Evolutionary conservation across 805 yeast genomes (phyloP).

Genomic region (Naumovozyma dairenensis): DNA sequence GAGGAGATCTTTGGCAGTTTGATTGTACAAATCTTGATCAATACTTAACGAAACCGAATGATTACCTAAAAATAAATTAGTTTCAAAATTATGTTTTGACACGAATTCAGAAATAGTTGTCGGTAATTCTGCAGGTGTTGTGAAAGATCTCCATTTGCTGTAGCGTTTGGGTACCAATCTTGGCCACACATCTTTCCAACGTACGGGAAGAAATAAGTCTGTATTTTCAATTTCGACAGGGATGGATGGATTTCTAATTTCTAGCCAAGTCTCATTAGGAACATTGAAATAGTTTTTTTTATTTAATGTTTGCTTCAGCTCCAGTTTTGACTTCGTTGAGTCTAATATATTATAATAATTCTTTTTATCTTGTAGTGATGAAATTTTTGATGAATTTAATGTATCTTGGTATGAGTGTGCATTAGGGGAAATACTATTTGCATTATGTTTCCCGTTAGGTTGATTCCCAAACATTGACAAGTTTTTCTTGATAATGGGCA

Average conservation of each 20-base stretch:
- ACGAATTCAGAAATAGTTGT: conserved; percentile 75
- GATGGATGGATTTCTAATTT: conserved; percentile 67
- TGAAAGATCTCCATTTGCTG: conserved; percentile 87
- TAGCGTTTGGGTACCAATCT: conserved; percentile 51
- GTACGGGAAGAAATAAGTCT: conserved; percentile 54
- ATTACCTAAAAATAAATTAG: conserved; percentile 69
- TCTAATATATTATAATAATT: no score
- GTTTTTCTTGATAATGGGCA: conserved; percentile 7
- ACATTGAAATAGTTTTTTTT: conserved; percentile 2
- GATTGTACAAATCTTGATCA: conserved; percentile 40
- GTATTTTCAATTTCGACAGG: conserved; percentile 46
- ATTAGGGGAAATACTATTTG: conserved; percentile 2
- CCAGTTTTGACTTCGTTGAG: not conserved
- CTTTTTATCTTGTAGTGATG: conserved; percentile 3
- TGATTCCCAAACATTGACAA: conserved; percentile 4
- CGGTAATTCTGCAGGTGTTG: conserved; percentile 91
- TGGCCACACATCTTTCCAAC: conserved; percentile 91
- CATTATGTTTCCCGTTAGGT: not conserved
- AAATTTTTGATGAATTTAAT: conserved; percentile 8
- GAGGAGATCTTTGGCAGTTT: conserved; percentile 52
- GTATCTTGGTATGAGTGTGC: conserved; percentile 7
- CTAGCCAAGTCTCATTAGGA: conserved; percentile 40
- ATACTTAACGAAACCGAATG: conserved; percentile 64
- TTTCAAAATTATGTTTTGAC: conserved; percentile 51
- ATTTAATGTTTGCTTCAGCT: no score